A percentile compares a stretch with the other conserved stretches of the same genome.
These are phyloP conservation scores for Striga hermonthica DNA, from an alignment of 305 asterid genomes.

Conservation along the genomic window DNA sequence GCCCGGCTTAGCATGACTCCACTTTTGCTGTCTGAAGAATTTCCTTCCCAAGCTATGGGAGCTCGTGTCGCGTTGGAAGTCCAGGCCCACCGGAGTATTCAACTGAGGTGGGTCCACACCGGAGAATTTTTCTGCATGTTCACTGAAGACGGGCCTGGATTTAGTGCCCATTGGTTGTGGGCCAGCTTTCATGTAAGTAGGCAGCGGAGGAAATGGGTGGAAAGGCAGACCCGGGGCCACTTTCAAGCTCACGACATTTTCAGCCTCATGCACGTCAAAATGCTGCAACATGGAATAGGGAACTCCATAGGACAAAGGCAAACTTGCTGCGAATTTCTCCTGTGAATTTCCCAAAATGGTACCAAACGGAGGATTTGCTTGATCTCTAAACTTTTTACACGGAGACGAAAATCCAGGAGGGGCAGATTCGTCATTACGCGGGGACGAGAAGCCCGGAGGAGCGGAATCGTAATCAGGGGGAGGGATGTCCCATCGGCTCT, in stretches of 20 bases:
- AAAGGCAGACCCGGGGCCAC: conserved; percentile 73
- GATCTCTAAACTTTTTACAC: no score
- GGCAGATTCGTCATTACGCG: conserved; percentile 41
- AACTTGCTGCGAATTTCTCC: conserved; percentile 49
- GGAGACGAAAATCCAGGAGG: conserved; percentile 68
- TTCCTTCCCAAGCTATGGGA: conserved; percentile 51
- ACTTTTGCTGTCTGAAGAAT: conserved; percentile 63
- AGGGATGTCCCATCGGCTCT: conserved; percentile 84
- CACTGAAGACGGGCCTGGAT: conserved; percentile 13
- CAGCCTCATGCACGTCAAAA: conserved; percentile 34
- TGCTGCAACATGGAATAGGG: conserved; percentile 51
- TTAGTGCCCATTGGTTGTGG: background rate
- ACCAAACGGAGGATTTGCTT: background rate
- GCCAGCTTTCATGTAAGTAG: conserved; percentile 40
- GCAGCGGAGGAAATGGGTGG: conserved; percentile 78
- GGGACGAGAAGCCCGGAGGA: conserved; percentile 70
- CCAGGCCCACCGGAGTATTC: conserved; percentile 12
- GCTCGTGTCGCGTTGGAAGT: conserved; percentile 31
- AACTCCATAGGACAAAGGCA: conserved; percentile 63
- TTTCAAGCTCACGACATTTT: conserved; percentile 25
- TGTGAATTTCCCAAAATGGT: conserved; percentile 46
- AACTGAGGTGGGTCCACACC: conserved; percentile 34
- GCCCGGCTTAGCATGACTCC: conserved; percentile 41
- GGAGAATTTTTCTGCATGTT: conserved; percentile 39
- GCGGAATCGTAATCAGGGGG: conserved; percentile 37